A percentile compares a stretch with the other conserved stretches of the same genome.
Conservation (phyloP, 2,329 filamentous ascomycete genomes). For the Fusarium chaquense region DNA sequence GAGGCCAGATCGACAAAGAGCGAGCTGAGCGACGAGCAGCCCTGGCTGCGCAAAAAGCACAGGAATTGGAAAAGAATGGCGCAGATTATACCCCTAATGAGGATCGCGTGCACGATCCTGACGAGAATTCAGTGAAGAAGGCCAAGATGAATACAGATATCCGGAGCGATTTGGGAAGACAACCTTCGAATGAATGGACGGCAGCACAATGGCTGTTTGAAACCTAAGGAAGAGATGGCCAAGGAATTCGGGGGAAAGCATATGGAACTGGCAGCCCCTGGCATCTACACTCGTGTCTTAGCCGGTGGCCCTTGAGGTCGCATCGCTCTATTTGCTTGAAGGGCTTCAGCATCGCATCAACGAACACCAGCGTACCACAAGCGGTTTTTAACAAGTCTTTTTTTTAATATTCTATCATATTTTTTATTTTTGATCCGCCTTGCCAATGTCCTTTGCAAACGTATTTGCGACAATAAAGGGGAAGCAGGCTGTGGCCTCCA, state of each 20-base stretch:
- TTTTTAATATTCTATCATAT: constrained; percentile 5
- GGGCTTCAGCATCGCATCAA: background rate
- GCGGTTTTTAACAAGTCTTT: background rate
- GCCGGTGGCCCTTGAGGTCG: background rate
- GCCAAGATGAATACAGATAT: background rate
- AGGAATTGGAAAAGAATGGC: background rate
- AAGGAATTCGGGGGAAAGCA: background rate
- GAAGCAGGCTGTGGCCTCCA: constrained; percentile 74
- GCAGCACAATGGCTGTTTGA: too few relatives aligned
- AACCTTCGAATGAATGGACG: background rate
- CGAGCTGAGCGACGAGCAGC: constrained; percentile 29
- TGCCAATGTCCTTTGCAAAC: constrained; percentile 67
- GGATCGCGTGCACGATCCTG: background rate
- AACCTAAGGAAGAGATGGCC: too few relatives aligned
- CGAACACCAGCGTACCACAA: background rate
- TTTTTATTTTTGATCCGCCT: constrained; percentile 23
- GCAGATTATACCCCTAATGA: background rate
- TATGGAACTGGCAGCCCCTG: background rate
- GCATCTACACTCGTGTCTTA: background rate
- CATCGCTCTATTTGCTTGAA: too few relatives aligned
- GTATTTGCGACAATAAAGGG: constrained; percentile 76
- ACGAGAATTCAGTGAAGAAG: background rate
- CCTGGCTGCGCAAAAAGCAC: constrained; percentile 8
- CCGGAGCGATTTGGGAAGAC: background rate
- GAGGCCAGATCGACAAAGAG: constrained; percentile 38